Conservation (phyloP, 2,329 filamentous ascomycete species). For the Tolypocladium nubicola region DNA sequence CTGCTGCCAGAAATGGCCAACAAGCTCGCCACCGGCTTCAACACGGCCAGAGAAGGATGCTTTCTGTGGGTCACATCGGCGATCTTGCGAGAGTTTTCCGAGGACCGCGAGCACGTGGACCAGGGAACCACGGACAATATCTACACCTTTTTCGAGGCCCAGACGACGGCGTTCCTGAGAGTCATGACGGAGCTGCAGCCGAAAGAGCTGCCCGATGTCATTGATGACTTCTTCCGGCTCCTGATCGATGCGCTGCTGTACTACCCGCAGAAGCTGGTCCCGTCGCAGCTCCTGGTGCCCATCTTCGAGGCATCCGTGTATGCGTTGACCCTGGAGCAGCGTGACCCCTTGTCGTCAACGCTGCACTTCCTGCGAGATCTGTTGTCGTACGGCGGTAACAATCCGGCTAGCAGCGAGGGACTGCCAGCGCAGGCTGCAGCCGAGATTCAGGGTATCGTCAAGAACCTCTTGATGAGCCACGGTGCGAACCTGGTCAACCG, state of each 20-base stretch:
- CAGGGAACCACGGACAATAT: slow-evolving; percentile 75
- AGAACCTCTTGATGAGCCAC: slow-evolving; percentile 56
- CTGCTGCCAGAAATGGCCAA: slow-evolving; percentile 78
- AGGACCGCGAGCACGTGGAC: slow-evolving; percentile 77
- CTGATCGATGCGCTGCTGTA: slow-evolving; percentile 86
- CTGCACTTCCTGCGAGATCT: slow-evolving; percentile 90
- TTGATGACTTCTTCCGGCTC: slow-evolving; percentile 94
- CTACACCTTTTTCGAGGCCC: slow-evolving; percentile 89
- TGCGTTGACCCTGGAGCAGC: slow-evolving; percentile 78
- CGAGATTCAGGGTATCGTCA: slow-evolving; percentile 64
- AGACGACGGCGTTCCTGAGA: slow-evolving; percentile 80
- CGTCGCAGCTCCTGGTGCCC: slow-evolving; percentile 65
- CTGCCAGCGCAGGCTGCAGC: slow-evolving; percentile 49
- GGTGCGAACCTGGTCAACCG: slow-evolving; percentile 77
- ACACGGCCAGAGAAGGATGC: slow-evolving; percentile 79
- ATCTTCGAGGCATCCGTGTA: slow-evolving; percentile 84
- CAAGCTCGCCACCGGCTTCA: slow-evolving; percentile 78
- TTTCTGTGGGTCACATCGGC: slow-evolving; percentile 98
- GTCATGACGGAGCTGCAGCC: slow-evolving; percentile 76
- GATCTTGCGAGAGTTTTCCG: slow-evolving; percentile 89
- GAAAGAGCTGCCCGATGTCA: slow-evolving; percentile 67
- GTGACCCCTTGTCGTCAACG: slow-evolving; percentile 81
- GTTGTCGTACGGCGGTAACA: slow-evolving; percentile 75
- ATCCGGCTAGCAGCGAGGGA: slow-evolving; percentile 52
- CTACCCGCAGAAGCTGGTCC: slow-evolving; percentile 76